Percentiles rank a stretch among this genome's conserved stretches.
These are phyloP conservation scores for Limnomonas spitsbergensis DNA, from an alignment of 139 green algal species.

Conservation along the genomic window DNA sequence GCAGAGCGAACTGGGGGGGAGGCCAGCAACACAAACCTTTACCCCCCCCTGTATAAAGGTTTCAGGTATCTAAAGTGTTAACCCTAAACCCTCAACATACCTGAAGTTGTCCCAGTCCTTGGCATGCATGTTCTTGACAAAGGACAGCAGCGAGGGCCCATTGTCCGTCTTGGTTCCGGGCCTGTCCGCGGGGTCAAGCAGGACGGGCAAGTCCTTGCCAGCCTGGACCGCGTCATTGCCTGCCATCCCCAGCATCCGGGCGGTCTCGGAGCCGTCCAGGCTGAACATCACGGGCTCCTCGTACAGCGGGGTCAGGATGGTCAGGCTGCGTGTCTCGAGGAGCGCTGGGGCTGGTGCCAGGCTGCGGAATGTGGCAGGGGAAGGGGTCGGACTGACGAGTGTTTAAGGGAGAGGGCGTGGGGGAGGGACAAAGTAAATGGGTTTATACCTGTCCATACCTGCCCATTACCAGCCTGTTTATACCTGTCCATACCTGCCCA, in stretches of 20 bases:
- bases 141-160: constrained; percentile 35
- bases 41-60: too few species aligned
- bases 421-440: background rate
- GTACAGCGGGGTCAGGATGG: constrained; percentile 65
- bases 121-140: constrained; percentile 22
- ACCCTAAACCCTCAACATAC: too few species aligned
- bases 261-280: constrained; percentile 31
- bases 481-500: background rate
- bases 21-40: too few species aligned
- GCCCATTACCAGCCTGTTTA: background rate
- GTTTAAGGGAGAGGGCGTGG: background rate
- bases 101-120: constrained; percentile 34
- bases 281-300: constrained; percentile 71
- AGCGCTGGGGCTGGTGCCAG: background rate
- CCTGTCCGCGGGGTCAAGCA: constrained; percentile 19
- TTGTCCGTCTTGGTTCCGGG: background rate
- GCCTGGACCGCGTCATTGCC: background rate
- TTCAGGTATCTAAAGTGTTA: too few species aligned
- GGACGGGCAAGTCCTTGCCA: constrained; percentile 16
- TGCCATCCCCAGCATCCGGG: constrained; percentile 8
- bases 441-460: background rate
- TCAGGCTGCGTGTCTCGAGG: constrained; percentile 15
- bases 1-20: too few species aligned
- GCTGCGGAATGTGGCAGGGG: background rate
- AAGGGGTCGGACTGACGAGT: background rate